These are phyloP conservation scores for Xylariaceae sp. DNA, from an alignment of 2,329 filamentous ascomycete species.

Conservation along the genomic window DNA sequence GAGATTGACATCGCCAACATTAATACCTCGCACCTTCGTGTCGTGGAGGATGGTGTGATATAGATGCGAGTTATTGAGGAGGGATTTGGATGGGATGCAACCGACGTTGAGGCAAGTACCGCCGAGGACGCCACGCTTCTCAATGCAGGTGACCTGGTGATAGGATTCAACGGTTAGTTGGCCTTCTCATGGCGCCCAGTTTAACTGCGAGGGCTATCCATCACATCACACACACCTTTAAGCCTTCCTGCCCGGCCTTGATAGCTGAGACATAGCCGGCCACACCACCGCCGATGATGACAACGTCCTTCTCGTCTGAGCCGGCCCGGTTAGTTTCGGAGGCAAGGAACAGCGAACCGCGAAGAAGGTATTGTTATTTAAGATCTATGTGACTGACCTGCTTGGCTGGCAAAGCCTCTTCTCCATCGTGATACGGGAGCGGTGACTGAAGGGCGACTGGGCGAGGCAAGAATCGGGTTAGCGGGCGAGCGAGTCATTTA, in stretches of 20 bases:
- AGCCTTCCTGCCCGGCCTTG: slow-evolving; percentile 95
- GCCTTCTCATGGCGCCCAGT: slow-evolving; percentile 19
- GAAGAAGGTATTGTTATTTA: slow-evolving; percentile 27
- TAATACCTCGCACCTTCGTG: slow-evolving; percentile 95
- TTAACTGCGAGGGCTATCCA: no score
- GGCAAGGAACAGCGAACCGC: slow-evolving; percentile 52
- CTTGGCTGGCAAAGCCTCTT: slow-evolving; percentile 61
- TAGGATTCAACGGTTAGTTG: slow-evolving; percentile 8
- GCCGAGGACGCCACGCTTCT: slow-evolving; percentile 93
- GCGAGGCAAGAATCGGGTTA: slow-evolving; percentile 24
- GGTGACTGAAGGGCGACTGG: slow-evolving; percentile 54
- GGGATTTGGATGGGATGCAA: slow-evolving; percentile 98
- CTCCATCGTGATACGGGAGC: slow-evolving; percentile 56
- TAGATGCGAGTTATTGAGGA: slow-evolving; percentile 98
- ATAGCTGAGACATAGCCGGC: slow-evolving; percentile 98
- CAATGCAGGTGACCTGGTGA: slow-evolving; percentile 89
- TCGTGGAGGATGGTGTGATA: slow-evolving; percentile 98
- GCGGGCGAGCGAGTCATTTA: slow-evolving; percentile 31
- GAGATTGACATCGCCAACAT: slow-evolving; percentile 95
- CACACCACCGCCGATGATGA: slow-evolving; percentile 97
- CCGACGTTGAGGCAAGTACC: slow-evolving; percentile 98
- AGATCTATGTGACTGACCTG: no score
- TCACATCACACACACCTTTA: no score
- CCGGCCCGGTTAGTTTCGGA: slow-evolving; percentile 36
- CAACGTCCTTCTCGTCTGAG: slow-evolving; percentile 89